Evolutionary conservation across 2,329 filamentous ascomycete species (phyloP), one percentile per base, ranked within the genome.

Genomic region (Leptographium lundbergii): DNA sequence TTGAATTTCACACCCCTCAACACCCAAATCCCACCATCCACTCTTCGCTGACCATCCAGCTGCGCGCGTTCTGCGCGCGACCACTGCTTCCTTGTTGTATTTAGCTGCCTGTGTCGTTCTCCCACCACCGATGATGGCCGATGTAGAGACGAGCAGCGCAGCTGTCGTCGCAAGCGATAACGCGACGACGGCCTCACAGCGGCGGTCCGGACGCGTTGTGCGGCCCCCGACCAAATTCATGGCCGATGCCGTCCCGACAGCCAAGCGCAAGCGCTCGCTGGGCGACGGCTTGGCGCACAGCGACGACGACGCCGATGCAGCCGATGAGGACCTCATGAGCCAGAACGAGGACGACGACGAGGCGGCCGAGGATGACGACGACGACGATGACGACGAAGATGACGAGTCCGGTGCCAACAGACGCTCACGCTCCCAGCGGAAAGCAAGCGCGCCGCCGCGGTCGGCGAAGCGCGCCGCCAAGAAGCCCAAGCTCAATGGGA

Each of bases 181-280:
- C 42, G 52, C 77, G 62, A 72, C 77, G 62, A 72, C 74, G 61
- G 75, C 76, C 67, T 75, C 77, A 72, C 79, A 80, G 77, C 84
- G 85, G 71, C 81, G 83, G 64, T 88, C 85, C 45, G 82, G 83
- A 81, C 83, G 83, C 81, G 82, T 84, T 74, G 77, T 82, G 62
- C 81, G 75, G 67, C 76, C 75, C 42, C 81, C 82, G 53, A 70
- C 78, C 67, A 85, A 85, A 69, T 86, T 82, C 71, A 74, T 74
- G 60, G 78, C 81, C 58, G 78, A 84, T 61, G 73, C 75, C 64
- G 67, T 73, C 58, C 65, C 72, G 53, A 73, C 74, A 50, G 68
- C 76, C 56, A 86, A 85, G 72, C 79, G 83, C 69, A 86, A 86
- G 72, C 77, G 62, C 80, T 29, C 51, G 9, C 52, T 47, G 14